phyloP scores from a whole-genome alignment of 1,284 basidiomycete genomes.

The Cryptococcus sp. region DNA sequence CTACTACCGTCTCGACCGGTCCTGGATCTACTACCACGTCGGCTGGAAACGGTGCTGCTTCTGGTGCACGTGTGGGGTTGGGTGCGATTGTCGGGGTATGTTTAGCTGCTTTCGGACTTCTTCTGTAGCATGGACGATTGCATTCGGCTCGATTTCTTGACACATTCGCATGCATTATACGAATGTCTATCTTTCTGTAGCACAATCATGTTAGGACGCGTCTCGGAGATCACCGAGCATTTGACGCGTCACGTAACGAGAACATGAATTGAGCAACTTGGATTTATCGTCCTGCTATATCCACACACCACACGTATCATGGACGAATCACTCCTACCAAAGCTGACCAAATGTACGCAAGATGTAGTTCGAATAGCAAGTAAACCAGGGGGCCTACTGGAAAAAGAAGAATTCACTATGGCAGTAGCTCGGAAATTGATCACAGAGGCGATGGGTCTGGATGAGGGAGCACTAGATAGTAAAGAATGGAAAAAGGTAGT shows the following conservation, averaged over 20 bases:
- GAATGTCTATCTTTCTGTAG: no score
- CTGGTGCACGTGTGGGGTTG: no score
- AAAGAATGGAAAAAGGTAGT: slow-evolving; percentile 36
- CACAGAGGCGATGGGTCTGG: slow-evolving; percentile 22
- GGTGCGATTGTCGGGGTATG: no score
- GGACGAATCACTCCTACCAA: slow-evolving; percentile 15
- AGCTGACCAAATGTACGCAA: slow-evolving; percentile 2
- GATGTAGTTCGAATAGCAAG: slow-evolving; percentile 19
- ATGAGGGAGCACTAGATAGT: slow-evolving; percentile 16
- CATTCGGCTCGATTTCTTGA: no score
- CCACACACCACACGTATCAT: slow-evolving; percentile 6
- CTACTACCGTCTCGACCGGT: slow-evolving; percentile 8
- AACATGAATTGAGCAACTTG: background rate
- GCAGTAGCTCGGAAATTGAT: slow-evolving; percentile 19
- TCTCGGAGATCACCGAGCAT: no score
- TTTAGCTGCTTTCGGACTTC: no score
- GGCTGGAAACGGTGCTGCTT: background rate
- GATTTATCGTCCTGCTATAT: no score
- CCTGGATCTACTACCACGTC: background rate
- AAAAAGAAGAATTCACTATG: slow-evolving; percentile 31
- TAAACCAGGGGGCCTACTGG: slow-evolving; percentile 24
- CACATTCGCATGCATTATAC: no score
- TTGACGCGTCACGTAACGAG: no score
- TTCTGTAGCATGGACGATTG: no score
- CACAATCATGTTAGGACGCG: no score